These are phyloP conservation scores for Cucurbitaria berberidis DNA, from an alignment of 2,329 filamentous ascomycete genomes.

Conservation along the genomic window DNA sequence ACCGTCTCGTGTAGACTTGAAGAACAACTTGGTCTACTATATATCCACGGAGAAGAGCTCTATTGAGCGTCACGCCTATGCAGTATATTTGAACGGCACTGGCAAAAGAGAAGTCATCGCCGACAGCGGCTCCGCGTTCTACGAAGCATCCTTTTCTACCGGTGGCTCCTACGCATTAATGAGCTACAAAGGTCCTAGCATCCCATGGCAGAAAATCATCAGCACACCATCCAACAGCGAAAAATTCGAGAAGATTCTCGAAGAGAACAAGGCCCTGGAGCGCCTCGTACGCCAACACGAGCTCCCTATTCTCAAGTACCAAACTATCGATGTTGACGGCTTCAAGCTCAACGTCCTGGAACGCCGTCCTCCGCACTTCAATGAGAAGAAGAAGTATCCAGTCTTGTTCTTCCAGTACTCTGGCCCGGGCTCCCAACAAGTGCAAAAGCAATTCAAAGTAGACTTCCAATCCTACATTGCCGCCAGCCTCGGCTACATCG, in stretches of 20 bases:
- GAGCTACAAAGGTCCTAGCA: constrained; percentile 79
- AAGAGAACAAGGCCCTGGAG: constrained; percentile 76
- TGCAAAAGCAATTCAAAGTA: constrained; percentile 78
- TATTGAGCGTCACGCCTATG: constrained; percentile 90
- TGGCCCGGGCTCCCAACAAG: constrained; percentile 89
- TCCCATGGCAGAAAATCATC: constrained; percentile 91
- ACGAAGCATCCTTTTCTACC: constrained; percentile 81
- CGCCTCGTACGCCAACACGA: constrained; percentile 76
- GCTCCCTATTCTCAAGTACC: constrained; percentile 81
- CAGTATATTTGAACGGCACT: constrained; percentile 81
- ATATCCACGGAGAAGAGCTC: constrained; percentile 84
- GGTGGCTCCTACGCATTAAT: constrained; percentile 84
- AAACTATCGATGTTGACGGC: constrained; percentile 82
- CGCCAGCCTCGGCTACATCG: constrained; percentile 84
- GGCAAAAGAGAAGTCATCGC: constrained; percentile 77
- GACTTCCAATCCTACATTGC: constrained; percentile 93
- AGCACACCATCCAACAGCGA: constrained; percentile 74
- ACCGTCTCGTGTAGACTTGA: constrained; percentile 82
- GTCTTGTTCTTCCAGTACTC: constrained; percentile 96
- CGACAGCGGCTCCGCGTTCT: constrained; percentile 75
- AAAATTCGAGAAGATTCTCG: constrained; percentile 72
- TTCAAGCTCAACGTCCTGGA: constrained; percentile 78
- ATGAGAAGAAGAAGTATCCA: constrained; percentile 82
- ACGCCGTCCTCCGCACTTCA: constrained; percentile 87
- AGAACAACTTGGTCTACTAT: constrained; percentile 90